phyloP scores from a whole-genome alignment of 1,284 basidiomycete species.

The Boletus albobrunnescens region DNA sequence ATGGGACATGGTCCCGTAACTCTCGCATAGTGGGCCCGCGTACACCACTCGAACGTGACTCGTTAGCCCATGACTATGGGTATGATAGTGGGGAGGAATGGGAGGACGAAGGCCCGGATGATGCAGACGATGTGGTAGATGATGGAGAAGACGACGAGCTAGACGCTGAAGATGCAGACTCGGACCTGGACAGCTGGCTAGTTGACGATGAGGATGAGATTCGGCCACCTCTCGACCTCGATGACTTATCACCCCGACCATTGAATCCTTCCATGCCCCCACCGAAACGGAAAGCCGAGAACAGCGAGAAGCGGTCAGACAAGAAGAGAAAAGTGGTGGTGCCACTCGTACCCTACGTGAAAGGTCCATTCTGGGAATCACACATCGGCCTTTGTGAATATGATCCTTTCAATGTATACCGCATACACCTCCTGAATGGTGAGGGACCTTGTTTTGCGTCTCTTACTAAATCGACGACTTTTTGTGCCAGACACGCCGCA shows the following conservation, averaged over 20 bases:
- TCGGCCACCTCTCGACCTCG: slow-evolving; percentile 39
- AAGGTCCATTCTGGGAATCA: slow-evolving; percentile 75
- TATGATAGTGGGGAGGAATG: slow-evolving; percentile 86
- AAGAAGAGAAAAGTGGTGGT: slow-evolving; percentile 73
- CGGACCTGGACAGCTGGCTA: slow-evolving; percentile 73
- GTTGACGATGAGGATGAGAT: slow-evolving; percentile 71
- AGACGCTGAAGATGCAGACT: slow-evolving; percentile 57
- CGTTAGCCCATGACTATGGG: slow-evolving; percentile 68
- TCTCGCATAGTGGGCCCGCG: slow-evolving; percentile 69
- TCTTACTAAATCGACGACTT: neutral
- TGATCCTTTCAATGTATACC: slow-evolving; percentile 62
- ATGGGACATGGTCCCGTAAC: slow-evolving; percentile 80
- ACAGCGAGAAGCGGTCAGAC: slow-evolving; percentile 41
- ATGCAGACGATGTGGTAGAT: slow-evolving; percentile 68
- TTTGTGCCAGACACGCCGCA: slow-evolving; percentile 59
- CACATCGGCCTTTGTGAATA: slow-evolving; percentile 57
- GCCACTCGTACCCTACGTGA: slow-evolving; percentile 70
- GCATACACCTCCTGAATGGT: slow-evolving; percentile 79
- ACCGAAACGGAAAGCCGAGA: slow-evolving; percentile 53
- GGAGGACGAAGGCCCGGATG: slow-evolving; percentile 72
- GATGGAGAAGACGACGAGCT: slow-evolving; percentile 65
- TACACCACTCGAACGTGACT: slow-evolving; percentile 69
- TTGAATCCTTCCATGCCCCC: slow-evolving; percentile 37
- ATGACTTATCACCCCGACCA: slow-evolving; percentile 39
- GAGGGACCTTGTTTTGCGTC: slow-evolving; percentile 2